Evolutionary conservation across 805 yeast species (phyloP), one percentile per base, ranked within the genome.

Genomic region (Saccharomycopsis oosterbeekiorum): DNA sequence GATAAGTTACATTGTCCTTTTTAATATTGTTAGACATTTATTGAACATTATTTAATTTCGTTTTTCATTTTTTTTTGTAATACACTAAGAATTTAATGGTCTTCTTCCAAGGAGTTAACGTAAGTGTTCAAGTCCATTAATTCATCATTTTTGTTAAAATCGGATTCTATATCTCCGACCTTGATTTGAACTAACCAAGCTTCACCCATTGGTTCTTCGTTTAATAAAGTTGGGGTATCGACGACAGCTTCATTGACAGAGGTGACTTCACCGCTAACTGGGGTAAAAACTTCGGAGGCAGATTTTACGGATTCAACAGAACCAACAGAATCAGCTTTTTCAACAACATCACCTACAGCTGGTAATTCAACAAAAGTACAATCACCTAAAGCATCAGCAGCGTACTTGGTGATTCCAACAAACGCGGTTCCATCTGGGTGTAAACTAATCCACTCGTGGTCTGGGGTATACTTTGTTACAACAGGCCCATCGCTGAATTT

Each of bases 321-420:
- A 6, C 97, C 97, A 70, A 94, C 78, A 14, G 93, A 78, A 65
- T 90, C 97, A 58, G 96, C 96, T 57, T 80, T 79, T 61, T 78
- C 84, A 61, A 86, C 78, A 37, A 70, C 76, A 50, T 79, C 80
- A 50, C 85, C 88, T 47, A 80, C 81, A 67, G 86, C 92, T 56
- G 96, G 96, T 67, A 93, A 79, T 75, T 94, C 99, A 63, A 92
- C 86, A 72, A 80, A 94, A 3, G 98, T 96, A 61, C 96, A 96
- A 75, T 94, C 99, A 55, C 99, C 99, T 64, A 94, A 82, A 8
- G 98, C 96, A 70, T 91, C 97, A 24, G 97, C 86, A 19, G 99
- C 99, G 71, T 94, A 92, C 69, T 82, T 84, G 62, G 99, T 91
- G 74, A 94, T 90, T 37, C 99, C 99, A 60, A 93, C 78, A 68